Evolutionary conservation across 805 yeast species (phyloP).

Genomic region (Zygosaccharomyces bailii): DNA sequence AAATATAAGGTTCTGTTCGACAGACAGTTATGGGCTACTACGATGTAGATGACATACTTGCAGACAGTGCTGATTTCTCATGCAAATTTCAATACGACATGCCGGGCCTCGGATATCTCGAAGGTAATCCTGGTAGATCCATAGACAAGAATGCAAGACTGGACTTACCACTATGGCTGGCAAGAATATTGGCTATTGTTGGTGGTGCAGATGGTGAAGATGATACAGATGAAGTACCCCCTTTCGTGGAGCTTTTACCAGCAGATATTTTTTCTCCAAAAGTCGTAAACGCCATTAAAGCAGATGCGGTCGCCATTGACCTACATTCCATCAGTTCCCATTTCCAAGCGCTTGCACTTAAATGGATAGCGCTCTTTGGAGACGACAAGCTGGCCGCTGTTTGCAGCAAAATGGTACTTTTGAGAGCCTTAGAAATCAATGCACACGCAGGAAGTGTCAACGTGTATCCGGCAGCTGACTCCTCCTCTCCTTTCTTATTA

Average conservation of each 20-base stretch:
- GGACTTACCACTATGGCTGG: constrained; percentile 87
- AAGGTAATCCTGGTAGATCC: constrained; percentile 68
- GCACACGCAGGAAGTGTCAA: constrained; percentile 50
- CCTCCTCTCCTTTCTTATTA: constrained; percentile 44
- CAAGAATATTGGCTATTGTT: constrained; percentile 64
- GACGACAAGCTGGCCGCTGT: constrained; percentile 60
- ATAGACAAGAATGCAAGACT: constrained; percentile 54
- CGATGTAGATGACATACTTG: constrained; percentile 71
- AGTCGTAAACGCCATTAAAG: constrained; percentile 77
- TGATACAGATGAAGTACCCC: constrained; percentile 32
- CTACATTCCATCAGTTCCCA: constrained; percentile 61
- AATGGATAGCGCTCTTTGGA: constrained; percentile 72
- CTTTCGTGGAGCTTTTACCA: constrained; percentile 62
- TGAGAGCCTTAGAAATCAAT: constrained; percentile 66
- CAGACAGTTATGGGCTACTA: constrained; percentile 59
- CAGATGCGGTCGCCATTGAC: constrained; percentile 65
- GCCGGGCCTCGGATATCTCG: constrained; percentile 85
- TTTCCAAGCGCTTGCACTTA: constrained; percentile 65
- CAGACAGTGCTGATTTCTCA: constrained; percentile 72
- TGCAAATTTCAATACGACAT: constrained; percentile 72
- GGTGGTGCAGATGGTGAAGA: constrained; percentile 38
- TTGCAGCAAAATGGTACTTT: constrained; percentile 50
- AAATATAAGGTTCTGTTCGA: too few species aligned
- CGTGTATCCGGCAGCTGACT: constrained; percentile 28
- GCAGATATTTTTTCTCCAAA: constrained; percentile 66